Evolutionary conservation across 2,329 filamentous ascomycete species (phyloP).

Genomic region (Oidium heveae): DNA sequence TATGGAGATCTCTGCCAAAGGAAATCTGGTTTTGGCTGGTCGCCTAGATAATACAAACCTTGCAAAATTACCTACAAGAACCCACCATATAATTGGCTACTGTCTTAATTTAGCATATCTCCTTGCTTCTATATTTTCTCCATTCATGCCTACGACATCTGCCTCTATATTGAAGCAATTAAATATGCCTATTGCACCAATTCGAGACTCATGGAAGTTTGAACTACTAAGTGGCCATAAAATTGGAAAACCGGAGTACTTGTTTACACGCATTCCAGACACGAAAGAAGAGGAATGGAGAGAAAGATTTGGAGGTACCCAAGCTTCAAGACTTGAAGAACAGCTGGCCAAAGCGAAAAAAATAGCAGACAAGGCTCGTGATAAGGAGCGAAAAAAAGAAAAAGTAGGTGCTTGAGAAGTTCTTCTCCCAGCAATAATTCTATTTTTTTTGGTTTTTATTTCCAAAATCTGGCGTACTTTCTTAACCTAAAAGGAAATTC

Average conservation of each 20-base stretch:
- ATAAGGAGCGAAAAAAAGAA: constrained; percentile 21
- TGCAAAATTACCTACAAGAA: constrained; percentile 15
- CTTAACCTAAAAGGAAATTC: no score
- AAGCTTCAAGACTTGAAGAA: constrained; percentile 41
- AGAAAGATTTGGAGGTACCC: constrained; percentile 42
- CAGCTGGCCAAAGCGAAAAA: constrained; percentile 29
- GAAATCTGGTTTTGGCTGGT: constrained; percentile 30
- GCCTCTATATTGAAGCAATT: constrained; percentile 57
- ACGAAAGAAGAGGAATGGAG: constrained; percentile 70
- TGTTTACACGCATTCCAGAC: constrained; percentile 63
- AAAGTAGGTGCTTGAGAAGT: constrained; percentile 10
- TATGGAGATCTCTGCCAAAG: constrained; percentile 38
- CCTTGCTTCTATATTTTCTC: constrained; percentile 50
- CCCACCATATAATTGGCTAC: constrained; percentile 33
- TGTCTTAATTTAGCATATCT: constrained; percentile 67
- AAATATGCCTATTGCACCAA: constrained; percentile 26
- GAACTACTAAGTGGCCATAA: constrained; percentile 45
- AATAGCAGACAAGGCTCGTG: constrained; percentile 16
- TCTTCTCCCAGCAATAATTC: background rate
- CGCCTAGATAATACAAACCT: constrained; percentile 19
- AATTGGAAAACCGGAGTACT: constrained; percentile 52
- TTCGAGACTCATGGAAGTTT: constrained; percentile 41
- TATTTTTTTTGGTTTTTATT: no score
- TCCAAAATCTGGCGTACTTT: no score
- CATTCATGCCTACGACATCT: constrained; percentile 66